A percentile compares a stretch with the other conserved stretches of the same genome.
Conservation (phyloP, 495 filamentous ascomycete genomes). For the Xylaria venustula region DNA sequence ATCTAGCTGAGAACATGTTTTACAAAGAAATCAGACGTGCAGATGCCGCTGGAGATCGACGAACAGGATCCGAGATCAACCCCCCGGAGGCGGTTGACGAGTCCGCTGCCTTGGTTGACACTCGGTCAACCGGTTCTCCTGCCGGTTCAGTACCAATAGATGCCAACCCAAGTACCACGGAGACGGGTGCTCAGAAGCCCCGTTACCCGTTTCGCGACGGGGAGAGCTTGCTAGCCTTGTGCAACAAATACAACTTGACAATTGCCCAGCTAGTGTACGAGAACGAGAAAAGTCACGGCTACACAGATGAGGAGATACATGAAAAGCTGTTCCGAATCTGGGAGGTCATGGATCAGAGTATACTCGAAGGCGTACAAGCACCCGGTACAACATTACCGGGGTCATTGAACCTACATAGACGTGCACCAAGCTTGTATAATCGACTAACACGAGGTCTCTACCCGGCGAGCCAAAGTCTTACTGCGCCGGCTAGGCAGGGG, state of each 20-base stretch:
- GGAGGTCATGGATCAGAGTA: constrained; percentile 39
- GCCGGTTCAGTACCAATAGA: constrained; percentile 11
- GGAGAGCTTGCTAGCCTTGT: constrained; percentile 28
- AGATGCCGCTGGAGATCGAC: constrained; percentile 31
- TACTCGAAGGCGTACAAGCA: constrained; percentile 35
- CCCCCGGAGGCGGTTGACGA: constrained; percentile 17
- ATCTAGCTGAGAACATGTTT: constrained; percentile 37
- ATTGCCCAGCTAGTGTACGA: constrained; percentile 37
- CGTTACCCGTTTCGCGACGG: constrained; percentile 34
- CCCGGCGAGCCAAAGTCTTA: constrained; percentile 15
- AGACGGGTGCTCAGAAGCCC: constrained; percentile 23
- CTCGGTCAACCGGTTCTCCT: not conserved
- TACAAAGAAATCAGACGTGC: constrained; percentile 36
- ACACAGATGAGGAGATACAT: constrained; percentile 34
- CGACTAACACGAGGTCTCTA: constrained; percentile 34
- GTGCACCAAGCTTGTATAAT: constrained; percentile 32
- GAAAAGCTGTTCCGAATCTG: constrained; percentile 34
- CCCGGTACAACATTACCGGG: constrained; percentile 30
- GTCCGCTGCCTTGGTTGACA: constrained; percentile 14
- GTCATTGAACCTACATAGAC: constrained; percentile 34
- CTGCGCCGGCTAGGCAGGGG: not conserved
- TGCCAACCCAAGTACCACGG: constrained; percentile 6
- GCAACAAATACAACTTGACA: constrained; percentile 35
- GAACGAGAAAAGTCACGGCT: constrained; percentile 36
- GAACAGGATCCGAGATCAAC: constrained; percentile 30